A percentile compares a stretch with the other conserved stretches of the same genome.
Evolutionary conservation across 148 eudicot genomes (phyloP).

Genomic region (Amaranthus cruentus): DNA sequence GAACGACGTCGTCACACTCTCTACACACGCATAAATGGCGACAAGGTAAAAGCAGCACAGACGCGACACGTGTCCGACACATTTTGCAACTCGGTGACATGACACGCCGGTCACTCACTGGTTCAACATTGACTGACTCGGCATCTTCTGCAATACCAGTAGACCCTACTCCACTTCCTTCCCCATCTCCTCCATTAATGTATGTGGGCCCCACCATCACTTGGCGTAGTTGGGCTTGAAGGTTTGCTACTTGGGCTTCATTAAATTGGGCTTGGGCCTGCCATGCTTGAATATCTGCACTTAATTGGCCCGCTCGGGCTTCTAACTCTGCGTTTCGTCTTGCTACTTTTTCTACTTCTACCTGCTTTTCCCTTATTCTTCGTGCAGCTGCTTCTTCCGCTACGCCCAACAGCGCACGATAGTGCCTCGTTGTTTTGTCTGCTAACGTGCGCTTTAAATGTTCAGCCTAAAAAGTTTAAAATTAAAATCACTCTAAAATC

Average conservation of each 20-base stretch:
- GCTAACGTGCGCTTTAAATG: slow-evolving; percentile 61
- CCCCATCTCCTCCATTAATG: slow-evolving; percentile 12
- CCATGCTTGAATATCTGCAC: slow-evolving; percentile 53
- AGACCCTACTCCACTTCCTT: slow-evolving; percentile 18
- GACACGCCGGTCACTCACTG: slow-evolving; percentile 35
- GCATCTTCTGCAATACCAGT: slow-evolving; percentile 52
- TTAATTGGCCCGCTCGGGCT: slow-evolving; percentile 51
- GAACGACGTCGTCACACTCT: slow-evolving; percentile 52
- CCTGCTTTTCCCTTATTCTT: slow-evolving; percentile 50
- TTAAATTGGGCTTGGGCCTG: slow-evolving; percentile 54
- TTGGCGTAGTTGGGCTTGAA: slow-evolving; percentile 59
- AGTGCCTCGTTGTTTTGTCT: slow-evolving; percentile 57
- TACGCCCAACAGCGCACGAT: slow-evolving; percentile 37
- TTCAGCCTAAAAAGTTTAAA: slow-evolving; percentile 39
- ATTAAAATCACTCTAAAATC: neutral
- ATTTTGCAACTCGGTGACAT: slow-evolving; percentile 42
- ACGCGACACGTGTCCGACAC: slow-evolving; percentile 46
- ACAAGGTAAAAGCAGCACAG: slow-evolving; percentile 71
- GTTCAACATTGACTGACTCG: slow-evolving; percentile 59
- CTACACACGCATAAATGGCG: slow-evolving; percentile 60
- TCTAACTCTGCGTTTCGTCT: slow-evolving; percentile 55
- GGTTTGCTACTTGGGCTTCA: slow-evolving; percentile 49
- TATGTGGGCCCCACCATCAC: slow-evolving; percentile 31
- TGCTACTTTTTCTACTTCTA: slow-evolving; percentile 42
- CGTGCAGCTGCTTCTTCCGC: slow-evolving; percentile 46